Conservation (phyloP, 2,329 filamentous ascomycete genomes). For the Diaporthe caulivora region DNA sequence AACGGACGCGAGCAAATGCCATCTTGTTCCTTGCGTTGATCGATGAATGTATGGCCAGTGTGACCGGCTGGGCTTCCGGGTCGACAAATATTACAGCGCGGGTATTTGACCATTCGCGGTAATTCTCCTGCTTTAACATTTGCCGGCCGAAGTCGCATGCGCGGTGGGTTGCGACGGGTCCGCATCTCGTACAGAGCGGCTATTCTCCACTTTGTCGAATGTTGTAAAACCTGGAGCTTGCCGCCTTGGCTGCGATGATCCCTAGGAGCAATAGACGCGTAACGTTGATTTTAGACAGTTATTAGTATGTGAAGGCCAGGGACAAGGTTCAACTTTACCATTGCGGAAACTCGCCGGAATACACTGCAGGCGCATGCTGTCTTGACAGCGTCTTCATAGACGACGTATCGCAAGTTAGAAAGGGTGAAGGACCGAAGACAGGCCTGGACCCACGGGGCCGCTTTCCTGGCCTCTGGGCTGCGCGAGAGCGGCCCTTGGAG, state of each 20-base stretch:
- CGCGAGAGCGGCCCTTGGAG: constrained; percentile 36
- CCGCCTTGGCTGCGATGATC: constrained; percentile 27
- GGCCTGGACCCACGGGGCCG: constrained; percentile 38
- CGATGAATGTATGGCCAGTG: constrained; percentile 2
- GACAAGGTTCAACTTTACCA: constrained; percentile 1
- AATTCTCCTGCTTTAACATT: constrained; percentile 33
- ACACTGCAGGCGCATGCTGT: constrained; percentile 24
- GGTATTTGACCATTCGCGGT: constrained; percentile 37
- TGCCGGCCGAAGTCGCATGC: constrained; percentile 36
- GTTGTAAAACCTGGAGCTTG: constrained; percentile 34
- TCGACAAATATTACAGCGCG: constrained; percentile 29
- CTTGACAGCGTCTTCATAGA: constrained; percentile 27
- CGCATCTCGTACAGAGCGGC: constrained; percentile 33
- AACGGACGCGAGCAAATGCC: neutral
- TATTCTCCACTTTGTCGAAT: constrained; percentile 36
- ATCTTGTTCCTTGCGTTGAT: constrained; percentile 10
- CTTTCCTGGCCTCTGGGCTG: constrained; percentile 39
- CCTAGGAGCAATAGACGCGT: constrained; percentile 23
- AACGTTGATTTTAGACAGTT: constrained; percentile 17
- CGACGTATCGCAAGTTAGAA: constrained; percentile 35
- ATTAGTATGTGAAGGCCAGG: constrained; percentile 3
- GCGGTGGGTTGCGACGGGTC: constrained; percentile 30
- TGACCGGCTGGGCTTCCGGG: neutral
- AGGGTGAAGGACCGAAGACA: constrained; percentile 34
- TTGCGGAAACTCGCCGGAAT: constrained; percentile 10